Base-by-base conservation (phyloP, 2,329 filamentous ascomycete species). In the Chaetomium globosum region DNA sequence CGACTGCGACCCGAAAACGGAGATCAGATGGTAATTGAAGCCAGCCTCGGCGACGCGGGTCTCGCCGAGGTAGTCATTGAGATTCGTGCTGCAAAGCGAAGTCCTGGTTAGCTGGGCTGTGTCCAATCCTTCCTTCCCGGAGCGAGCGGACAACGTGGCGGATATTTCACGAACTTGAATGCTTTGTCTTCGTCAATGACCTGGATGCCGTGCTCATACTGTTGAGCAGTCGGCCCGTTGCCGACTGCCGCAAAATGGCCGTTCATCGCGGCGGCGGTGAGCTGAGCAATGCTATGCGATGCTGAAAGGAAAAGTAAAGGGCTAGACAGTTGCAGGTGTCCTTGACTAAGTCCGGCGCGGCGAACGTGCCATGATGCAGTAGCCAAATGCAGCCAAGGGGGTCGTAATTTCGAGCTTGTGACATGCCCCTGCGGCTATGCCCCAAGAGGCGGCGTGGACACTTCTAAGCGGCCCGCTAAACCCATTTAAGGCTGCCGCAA, bases 21-120 rank as follows among this genome's bases (percentile, higher is more conserved):
- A 97, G 76, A 99, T 97, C 75, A 99, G 87, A 79, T 99, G 95
- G 81, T 99, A 99, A 81, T 98, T 97, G 86, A 99, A 99, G 75
- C 95, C 95, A 69, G 93, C 88, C 67, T 91, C 88, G 71, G 92
- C 90, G 72, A 97, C 88, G 74, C 90, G 84, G 76, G 93, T 91
- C 70, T 88, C 81, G 71, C 86, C 85, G 71, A 99, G 87, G 78
- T 99, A 99, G 65, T 88, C 86, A 74, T 88, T 89, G 73, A 99
- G 82, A 74, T 91, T 87, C 65, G 86, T 79, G 79, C 92, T 97
- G 74, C 55, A 67, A 39, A 49, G 30, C 26, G 51, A 33, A 49
- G 48, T 30, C 23, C 53, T 16, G 48, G 67, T 73, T 63, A 72
- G 70, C 54, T 48, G 19, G 19, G 7, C 2, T 39, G 8, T 31